A percentile compares a stretch with the other conserved stretches of the same genome.
Conservation (phyloP, 352 stramenopile species). For the Thraustochytrium sp. region DNA sequence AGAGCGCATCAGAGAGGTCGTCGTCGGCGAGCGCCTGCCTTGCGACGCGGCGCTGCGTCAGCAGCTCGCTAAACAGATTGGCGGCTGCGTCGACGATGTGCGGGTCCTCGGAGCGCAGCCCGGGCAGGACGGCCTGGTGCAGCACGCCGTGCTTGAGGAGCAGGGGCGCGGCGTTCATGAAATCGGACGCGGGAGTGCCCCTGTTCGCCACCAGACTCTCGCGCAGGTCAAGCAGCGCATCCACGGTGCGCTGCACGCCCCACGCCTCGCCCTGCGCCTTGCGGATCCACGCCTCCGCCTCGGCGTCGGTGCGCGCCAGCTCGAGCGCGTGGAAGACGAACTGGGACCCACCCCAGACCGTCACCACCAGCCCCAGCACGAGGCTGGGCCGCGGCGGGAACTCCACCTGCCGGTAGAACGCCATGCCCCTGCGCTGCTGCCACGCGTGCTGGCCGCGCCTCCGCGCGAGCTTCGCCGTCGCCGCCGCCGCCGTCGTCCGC, state of each 20-base stretch:
- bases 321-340: slow-evolving; percentile 20
- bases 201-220: background rate
- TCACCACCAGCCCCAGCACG: background rate
- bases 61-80: slow-evolving; percentile 1
- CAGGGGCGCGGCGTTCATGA: slow-evolving; percentile 1
- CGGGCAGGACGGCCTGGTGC: slow-evolving; percentile 13
- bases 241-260: background rate
- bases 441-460: too few relatives aligned
- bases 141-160: background rate
- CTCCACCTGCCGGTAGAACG: slow-evolving; percentile 10
- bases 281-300: background rate
- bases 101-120: background rate
- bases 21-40: background rate
- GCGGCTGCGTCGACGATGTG: background rate
- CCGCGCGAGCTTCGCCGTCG: too few relatives aligned
- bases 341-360: background rate
- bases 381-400: background rate
- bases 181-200: background rate
- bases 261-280: slow-evolving; percentile 11
- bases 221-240: background rate
- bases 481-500: too few relatives aligned
- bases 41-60: background rate
- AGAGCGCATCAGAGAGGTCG: background rate
- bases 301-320: background rate
- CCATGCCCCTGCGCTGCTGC: background rate